Conservation (phyloP, 306 rosid genomes). For the Vicia villosa region DNA sequence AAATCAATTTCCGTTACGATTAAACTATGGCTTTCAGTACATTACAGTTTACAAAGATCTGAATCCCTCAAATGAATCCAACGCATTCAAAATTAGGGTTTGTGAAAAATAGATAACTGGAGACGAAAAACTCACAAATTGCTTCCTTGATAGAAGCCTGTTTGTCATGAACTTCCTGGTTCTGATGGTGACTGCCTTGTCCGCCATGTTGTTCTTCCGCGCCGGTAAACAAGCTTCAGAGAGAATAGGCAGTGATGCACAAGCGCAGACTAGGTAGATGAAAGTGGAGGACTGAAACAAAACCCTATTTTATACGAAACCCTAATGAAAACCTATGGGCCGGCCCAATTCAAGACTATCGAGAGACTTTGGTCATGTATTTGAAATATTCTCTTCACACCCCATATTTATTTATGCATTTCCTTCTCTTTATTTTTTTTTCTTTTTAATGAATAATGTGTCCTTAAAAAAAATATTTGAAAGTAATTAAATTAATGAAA, state of each 20-base stretch:
- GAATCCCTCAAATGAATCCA: background rate
- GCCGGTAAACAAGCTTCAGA: background rate
- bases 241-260: background rate
- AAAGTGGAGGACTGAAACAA: background rate
- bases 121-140: conserved; percentile 58
- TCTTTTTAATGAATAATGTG: too few relatives aligned
- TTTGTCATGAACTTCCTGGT: conserved; percentile 90
- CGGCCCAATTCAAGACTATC: background rate
- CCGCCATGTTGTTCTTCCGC: conserved; percentile 59
- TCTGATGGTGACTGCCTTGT: conserved; percentile 83
- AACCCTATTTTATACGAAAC: background rate
- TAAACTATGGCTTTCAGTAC: too few relatives aligned
- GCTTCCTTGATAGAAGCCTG: conserved; percentile 82
- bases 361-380: background rate
- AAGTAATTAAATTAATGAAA: too few relatives aligned
- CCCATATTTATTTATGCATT: background rate
- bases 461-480: too few relatives aligned
- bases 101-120: background rate
- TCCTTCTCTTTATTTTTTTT: too few relatives aligned
- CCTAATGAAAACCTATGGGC: background rate
- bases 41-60: background rate
- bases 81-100: background rate
- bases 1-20: background rate
- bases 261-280: background rate
- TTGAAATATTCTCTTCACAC: background rate